Percentiles rank a stretch among this genome's conserved stretches.
Evolutionary conservation across 192 early-diverging fungal genomes (phyloP).

Genomic region (Entomortierella beljakovae): DNA sequence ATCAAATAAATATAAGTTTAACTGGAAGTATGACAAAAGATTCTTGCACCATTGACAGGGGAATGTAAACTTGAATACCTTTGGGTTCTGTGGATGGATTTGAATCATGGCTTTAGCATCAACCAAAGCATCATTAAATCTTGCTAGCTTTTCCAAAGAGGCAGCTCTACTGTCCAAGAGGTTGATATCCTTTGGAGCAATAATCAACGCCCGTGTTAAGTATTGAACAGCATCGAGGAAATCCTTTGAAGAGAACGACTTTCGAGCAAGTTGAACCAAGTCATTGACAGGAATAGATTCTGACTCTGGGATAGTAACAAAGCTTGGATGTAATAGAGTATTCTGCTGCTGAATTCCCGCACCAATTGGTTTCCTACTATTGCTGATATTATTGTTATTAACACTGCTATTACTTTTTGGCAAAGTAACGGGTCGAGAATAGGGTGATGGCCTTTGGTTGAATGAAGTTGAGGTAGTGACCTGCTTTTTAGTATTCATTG

Average conservation of each 20-base stretch:
- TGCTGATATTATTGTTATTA: too few relatives aligned
- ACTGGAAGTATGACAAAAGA: too few relatives aligned
- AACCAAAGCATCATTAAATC: conserved; percentile 17
- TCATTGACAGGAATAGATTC: conserved; percentile 40
- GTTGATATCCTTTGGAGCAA: conserved; percentile 47
- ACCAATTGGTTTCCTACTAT: too few relatives aligned
- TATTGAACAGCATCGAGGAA: conserved; percentile 15
- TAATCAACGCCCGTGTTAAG: conserved; percentile 22
- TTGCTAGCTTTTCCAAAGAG: conserved; percentile 23
- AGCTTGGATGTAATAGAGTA: neutral
- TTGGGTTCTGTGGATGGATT: conserved; percentile 28
- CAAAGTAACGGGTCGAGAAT: conserved; percentile 28
- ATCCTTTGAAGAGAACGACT: conserved; percentile 34
- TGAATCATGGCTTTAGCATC: conserved; percentile 44
- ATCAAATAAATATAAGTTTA: neutral
- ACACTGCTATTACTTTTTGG: too few relatives aligned
- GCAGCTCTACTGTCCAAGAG: conserved; percentile 48
- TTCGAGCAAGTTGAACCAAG: conserved; percentile 34
- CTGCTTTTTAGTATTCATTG: neutral
- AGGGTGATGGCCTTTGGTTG: conserved; percentile 20
- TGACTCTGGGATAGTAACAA: neutral
- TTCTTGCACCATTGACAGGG: too few relatives aligned
- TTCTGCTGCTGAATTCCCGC: neutral
- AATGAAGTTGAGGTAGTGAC: neutral
- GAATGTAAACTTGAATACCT: too few relatives aligned